Percentiles rank a stretch among this genome's conserved stretches.
Evolutionary conservation across 108 stramenopile species (phyloP).

Genomic region (Cyclotella distinguenda): DNA sequence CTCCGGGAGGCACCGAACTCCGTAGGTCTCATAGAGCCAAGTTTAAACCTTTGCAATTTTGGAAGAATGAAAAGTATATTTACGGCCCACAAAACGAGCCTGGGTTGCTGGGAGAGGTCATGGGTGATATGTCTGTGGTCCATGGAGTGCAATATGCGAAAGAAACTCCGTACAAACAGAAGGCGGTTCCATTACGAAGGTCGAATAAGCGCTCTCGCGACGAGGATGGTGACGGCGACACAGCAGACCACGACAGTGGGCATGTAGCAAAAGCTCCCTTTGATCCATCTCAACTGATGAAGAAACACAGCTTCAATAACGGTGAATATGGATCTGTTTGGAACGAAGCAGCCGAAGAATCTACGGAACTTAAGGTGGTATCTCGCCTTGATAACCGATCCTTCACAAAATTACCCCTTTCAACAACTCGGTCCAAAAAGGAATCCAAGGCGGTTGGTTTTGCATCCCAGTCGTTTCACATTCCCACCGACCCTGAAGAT

Average conservation of each 20-base stretch:
- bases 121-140: conserved; percentile 85
- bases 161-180: conserved; percentile 78
- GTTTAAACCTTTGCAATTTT: conserved; percentile 71
- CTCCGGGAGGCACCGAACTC: conserved; percentile 23
- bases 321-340: conserved; percentile 71
- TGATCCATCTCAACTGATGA: conserved; percentile 54
- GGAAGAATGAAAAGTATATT: conserved; percentile 88
- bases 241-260: conserved; percentile 11
- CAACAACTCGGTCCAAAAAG: conserved; percentile 46
- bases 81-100: conserved; percentile 65
- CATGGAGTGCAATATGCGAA: conserved; percentile 58
- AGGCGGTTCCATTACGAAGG: conserved; percentile 28
- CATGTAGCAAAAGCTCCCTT: conserved; percentile 37
- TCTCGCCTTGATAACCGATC: conserved; percentile 54
- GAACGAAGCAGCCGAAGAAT: conserved; percentile 58
- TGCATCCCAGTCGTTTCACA: conserved; percentile 88
- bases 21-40: conserved; percentile 64
- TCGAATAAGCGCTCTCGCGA: conserved; percentile 19
- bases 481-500: conserved; percentile 54
- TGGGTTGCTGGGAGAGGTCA: conserved; percentile 52
- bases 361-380: conserved; percentile 65
- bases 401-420: conserved; percentile 59
- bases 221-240: conserved; percentile 13
- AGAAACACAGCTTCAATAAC: conserved; percentile 58
- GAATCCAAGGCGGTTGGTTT: conserved; percentile 75